phyloP scores from a whole-genome alignment of 2,329 filamentous ascomycete species.

The Fusarium albidum region DNA sequence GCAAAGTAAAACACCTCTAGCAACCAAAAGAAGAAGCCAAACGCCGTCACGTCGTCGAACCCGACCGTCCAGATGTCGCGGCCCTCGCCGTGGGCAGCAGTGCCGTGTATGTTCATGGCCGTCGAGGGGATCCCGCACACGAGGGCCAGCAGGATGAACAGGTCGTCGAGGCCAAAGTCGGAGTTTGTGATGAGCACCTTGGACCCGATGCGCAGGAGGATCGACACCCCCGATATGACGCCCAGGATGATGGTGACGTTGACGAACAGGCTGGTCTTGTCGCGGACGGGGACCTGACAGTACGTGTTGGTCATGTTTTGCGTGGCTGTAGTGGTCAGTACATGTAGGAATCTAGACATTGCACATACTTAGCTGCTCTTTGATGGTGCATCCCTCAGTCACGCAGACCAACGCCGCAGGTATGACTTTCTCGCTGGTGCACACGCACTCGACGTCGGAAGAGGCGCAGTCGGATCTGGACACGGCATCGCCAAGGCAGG shows the following conservation, averaged over 20 bases:
- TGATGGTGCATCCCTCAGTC: conserved; percentile 28
- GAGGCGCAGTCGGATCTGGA: conserved; percentile 24
- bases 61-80: conserved; percentile 28
- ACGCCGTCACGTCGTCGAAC: conserved; percentile 22
- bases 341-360: not conserved
- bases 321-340: conserved; percentile 14
- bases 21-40: conserved; percentile 26
- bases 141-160: conserved; percentile 24
- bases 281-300: conserved; percentile 20
- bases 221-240: conserved; percentile 23
- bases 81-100: conserved; percentile 23
- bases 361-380: conserved; percentile 26
- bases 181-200: conserved; percentile 23
- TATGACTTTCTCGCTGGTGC: conserved; percentile 24
- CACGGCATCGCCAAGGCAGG: conserved; percentile 28
- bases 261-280: conserved; percentile 22
- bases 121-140: conserved; percentile 19
- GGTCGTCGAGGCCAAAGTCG: conserved; percentile 31
- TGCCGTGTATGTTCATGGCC: conserved; percentile 28
- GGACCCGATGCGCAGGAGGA: conserved; percentile 28
- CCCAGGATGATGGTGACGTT: conserved; percentile 28
- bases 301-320: conserved; percentile 25
- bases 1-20: conserved; percentile 26
- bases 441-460: conserved; percentile 34
- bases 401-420: conserved; percentile 30